A percentile compares a stretch with the other conserved stretches of the same genome.
These are phyloP conservation scores for Penicillium crystallinum DNA, from an alignment of 495 filamentous ascomycete genomes.

Conservation along the genomic window DNA sequence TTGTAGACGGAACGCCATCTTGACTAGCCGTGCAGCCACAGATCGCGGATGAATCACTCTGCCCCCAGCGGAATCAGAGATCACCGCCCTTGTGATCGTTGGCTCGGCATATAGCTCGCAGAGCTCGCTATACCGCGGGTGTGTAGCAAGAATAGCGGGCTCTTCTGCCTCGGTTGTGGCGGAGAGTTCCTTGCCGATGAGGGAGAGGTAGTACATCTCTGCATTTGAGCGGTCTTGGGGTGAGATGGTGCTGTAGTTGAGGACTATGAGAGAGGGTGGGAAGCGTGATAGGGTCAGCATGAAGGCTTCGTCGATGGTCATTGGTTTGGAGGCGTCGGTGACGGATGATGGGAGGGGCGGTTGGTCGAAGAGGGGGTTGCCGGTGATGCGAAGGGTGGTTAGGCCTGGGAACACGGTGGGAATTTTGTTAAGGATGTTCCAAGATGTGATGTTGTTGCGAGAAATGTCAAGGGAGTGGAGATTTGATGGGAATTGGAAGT, in stretches of 20 bases:
- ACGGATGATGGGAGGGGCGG: slow-evolving; percentile 39
- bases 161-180: slow-evolving; percentile 51
- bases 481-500: slow-evolving; percentile 37
- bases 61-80: slow-evolving; percentile 11
- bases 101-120: slow-evolving; percentile 70
- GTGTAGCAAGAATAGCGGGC: slow-evolving; percentile 46
- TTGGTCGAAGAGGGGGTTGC: slow-evolving; percentile 75
- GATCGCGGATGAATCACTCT: slow-evolving; percentile 53
- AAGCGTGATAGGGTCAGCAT: slow-evolving; percentile 86
- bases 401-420: slow-evolving; percentile 59
- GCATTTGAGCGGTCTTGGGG: slow-evolving; percentile 72
- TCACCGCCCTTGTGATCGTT: slow-evolving; percentile 37
- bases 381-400: slow-evolving; percentile 63
- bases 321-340: slow-evolving; percentile 32
- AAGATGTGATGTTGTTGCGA: slow-evolving; percentile 67
- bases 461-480: slow-evolving; percentile 70
- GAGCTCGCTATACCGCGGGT: slow-evolving; percentile 67
- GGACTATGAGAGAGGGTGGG: slow-evolving; percentile 48
- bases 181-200: slow-evolving; percentile 70
- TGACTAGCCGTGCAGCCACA: slow-evolving; percentile 70
- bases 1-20: slow-evolving; percentile 52
- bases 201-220: slow-evolving; percentile 85
- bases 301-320: slow-evolving; percentile 67
- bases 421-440: slow-evolving; percentile 66
- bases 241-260: slow-evolving; percentile 78